phyloP scores from a whole-genome alignment of 768 basidiomycete genomes.

The Neoboletus subvelutipes region DNA sequence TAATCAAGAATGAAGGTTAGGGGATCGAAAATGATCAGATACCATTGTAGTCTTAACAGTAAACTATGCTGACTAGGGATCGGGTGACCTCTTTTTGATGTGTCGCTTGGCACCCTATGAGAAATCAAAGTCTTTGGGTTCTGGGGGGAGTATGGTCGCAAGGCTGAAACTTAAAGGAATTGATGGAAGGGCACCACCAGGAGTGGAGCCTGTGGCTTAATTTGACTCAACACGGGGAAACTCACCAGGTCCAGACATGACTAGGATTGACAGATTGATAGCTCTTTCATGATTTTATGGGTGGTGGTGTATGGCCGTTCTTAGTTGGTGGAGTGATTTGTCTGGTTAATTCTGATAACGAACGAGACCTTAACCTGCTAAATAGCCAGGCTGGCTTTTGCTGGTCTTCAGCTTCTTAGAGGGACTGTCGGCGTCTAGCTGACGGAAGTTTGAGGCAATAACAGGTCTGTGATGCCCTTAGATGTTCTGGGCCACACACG shows the following conservation, averaged over 20 bases:
- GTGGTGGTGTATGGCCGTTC: constrained; percentile 89
- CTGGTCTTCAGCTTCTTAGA: constrained; percentile 82
- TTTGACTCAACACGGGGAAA: too few species aligned
- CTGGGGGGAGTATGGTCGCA: constrained; percentile 75
- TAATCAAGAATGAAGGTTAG: constrained; percentile 85
- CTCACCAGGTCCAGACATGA: constrained; percentile 79
- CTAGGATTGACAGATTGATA: constrained; percentile 79
- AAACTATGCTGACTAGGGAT: constrained; percentile 80
- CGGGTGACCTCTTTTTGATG: constrained; percentile 66
- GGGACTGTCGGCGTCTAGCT: constrained; percentile 80
- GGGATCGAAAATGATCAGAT: constrained; percentile 85
- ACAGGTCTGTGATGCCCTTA: constrained; percentile 91
- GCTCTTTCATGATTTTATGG: constrained; percentile 84
- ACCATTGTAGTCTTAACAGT: constrained; percentile 83
- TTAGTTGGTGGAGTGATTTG: constrained; percentile 93
- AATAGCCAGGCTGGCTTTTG: constrained; percentile 78
- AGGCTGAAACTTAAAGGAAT: constrained; percentile 80
- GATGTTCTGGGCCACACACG: constrained; percentile 87
- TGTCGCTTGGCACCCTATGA: constrained; percentile 77
- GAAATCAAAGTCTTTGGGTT: constrained; percentile 91
- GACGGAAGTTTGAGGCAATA: constrained; percentile 88
- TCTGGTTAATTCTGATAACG: constrained; percentile 96
- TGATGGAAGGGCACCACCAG: constrained; percentile 83
- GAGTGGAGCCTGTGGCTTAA: too few species aligned
- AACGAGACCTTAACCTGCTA: constrained; percentile 93